Conservation (phyloP, 2,329 filamentous ascomycete species). For the Colletotrichum zoysiae region DNA sequence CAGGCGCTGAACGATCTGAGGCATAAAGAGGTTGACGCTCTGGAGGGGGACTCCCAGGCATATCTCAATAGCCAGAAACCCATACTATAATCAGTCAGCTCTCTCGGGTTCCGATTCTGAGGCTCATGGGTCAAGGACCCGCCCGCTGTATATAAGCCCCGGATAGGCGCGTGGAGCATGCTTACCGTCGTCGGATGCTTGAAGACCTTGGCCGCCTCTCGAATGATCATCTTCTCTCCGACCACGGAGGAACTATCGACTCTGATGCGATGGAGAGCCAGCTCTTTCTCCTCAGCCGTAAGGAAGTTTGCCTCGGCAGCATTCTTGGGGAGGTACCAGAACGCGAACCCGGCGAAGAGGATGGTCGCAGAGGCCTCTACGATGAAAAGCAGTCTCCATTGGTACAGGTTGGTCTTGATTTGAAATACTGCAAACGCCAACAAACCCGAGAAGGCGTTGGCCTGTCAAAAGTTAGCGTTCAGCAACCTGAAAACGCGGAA, state of each 20-base stretch:
- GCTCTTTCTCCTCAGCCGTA: conserved; percentile 71
- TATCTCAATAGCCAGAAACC: conserved; percentile 60
- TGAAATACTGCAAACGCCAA: conserved; percentile 46
- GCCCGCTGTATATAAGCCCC: not conserved
- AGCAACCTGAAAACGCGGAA: no score
- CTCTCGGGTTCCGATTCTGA: no score
- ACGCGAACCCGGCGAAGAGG: conserved; percentile 72
- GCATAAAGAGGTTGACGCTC: conserved; percentile 66
- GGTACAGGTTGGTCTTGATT: conserved; percentile 58
- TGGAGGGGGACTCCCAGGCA: conserved; percentile 72
- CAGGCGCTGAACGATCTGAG: conserved; percentile 62
- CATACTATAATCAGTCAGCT: conserved; percentile 7
- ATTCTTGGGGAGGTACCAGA: conserved; percentile 75
- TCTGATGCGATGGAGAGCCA: conserved; percentile 81
- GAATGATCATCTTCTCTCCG: conserved; percentile 64
- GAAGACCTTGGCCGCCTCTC: conserved; percentile 66
- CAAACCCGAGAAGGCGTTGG: conserved; percentile 37
- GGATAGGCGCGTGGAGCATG: not conserved
- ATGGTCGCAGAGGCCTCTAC: conserved; percentile 70
- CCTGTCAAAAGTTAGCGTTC: not conserved
- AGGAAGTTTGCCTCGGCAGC: conserved; percentile 76
- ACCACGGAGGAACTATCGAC: conserved; percentile 77
- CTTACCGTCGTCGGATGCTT: conserved; percentile 60
- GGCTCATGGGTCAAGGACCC: no score
- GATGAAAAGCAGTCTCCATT: conserved; percentile 66